Evolutionary conservation across 306 rosid species (phyloP).

Genomic region (Carpinus viminea): DNA sequence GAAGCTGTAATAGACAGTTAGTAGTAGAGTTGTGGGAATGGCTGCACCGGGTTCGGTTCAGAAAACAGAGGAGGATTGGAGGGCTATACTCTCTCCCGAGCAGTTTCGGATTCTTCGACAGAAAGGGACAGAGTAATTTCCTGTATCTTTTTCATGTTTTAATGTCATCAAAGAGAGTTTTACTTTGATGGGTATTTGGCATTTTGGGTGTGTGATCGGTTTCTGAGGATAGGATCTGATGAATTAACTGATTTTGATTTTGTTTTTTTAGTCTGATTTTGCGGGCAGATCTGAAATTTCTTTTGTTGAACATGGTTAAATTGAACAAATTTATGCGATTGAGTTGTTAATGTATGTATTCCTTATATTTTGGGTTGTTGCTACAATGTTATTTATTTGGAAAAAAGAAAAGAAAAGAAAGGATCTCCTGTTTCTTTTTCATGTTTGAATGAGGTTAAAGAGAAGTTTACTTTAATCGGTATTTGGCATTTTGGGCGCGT

Average conservation of each 20-base stretch:
- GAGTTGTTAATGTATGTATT: too few species aligned
- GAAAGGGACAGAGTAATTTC: conserved; percentile 73
- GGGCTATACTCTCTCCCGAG: conserved; percentile 69
- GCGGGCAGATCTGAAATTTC: too few species aligned
- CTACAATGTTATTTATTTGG: too few species aligned
- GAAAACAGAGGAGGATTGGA: conserved; percentile 80
- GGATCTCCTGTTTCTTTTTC: conserved; percentile 2
- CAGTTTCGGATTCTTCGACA: conserved; percentile 82
- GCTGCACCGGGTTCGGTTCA: conserved; percentile 41
- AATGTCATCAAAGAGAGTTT: not conserved
- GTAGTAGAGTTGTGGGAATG: conserved; percentile 12
- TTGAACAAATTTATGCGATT: too few species aligned
- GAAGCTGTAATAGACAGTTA: not conserved
- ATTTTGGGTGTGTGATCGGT: not conserved
- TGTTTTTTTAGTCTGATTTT: not conserved
- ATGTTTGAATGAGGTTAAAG: not conserved
- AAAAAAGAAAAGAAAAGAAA: too few species aligned
- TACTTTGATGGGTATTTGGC: not conserved
- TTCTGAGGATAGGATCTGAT: not conserved
- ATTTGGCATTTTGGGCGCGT: not conserved
- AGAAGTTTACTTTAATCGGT: not conserved
- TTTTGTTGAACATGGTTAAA: too few species aligned
- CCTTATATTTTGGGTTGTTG: too few species aligned
- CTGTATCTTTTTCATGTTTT: not conserved
- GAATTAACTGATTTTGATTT: not conserved